Evolutionary conservation across 2,329 filamentous ascomycete species (phyloP).

Genomic region (Dactylonectria macrodidyma): DNA sequence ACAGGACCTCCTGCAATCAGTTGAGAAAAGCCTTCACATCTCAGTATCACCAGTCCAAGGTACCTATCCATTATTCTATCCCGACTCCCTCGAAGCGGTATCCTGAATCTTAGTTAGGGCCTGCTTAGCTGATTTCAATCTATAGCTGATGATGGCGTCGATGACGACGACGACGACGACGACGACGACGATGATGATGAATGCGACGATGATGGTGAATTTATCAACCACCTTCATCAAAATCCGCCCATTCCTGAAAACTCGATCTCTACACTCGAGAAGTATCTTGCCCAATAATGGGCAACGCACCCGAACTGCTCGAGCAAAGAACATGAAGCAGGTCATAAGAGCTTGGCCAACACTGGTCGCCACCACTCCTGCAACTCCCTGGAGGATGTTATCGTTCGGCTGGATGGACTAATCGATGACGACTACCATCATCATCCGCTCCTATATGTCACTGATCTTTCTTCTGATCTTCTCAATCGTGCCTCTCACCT

Average conservation of each 20-base stretch:
- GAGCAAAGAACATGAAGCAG: too few relatives aligned
- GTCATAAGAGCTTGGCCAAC: too few relatives aligned
- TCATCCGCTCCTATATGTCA: conserved; percentile 8
- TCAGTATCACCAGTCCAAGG: not conserved
- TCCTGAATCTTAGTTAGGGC: not conserved
- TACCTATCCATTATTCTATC: not conserved
- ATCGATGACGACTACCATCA: not conserved
- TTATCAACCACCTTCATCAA: too few relatives aligned
- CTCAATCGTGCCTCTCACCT: not conserved
- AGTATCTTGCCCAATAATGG: not conserved
- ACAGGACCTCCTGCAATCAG: too few relatives aligned
- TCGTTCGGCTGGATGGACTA: too few relatives aligned
- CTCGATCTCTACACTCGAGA: too few relatives aligned
- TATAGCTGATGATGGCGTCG: not conserved
- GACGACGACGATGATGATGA: too few relatives aligned
- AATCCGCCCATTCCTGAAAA: too few relatives aligned
- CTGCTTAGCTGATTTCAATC: not conserved
- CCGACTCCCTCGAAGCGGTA: not conserved
- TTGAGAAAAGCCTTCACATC: conserved; percentile 5
- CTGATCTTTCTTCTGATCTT: not conserved
- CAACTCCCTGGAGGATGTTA: too few relatives aligned
- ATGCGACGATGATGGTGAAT: too few relatives aligned
- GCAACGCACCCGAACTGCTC: not conserved
- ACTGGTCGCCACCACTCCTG: too few relatives aligned
- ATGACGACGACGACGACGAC: too few relatives aligned